These are phyloP conservation scores for Laburnicola sp. DNA, from an alignment of 2,329 filamentous ascomycete genomes.

Conservation along the genomic window DNA sequence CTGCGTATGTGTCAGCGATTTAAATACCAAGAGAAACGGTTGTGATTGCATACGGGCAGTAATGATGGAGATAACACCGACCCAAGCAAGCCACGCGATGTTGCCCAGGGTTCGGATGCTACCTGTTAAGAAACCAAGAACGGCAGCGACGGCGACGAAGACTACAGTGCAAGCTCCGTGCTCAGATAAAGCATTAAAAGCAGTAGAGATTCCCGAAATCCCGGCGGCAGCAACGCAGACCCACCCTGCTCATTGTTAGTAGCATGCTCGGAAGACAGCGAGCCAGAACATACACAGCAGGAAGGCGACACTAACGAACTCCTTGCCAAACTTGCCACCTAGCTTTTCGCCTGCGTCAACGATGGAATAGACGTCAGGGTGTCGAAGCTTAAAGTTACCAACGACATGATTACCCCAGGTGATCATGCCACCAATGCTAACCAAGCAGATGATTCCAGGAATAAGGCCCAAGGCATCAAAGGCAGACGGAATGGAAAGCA, in stretches of 20 bases:
- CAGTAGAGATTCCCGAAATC: conserved; percentile 10
- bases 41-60: neutral
- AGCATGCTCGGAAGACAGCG: conserved; percentile 43
- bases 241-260: conserved; percentile 38
- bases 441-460: conserved; percentile 52
- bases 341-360: conserved; percentile 58
- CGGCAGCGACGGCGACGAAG: conserved; percentile 19
- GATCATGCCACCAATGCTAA: conserved; percentile 46
- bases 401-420: conserved; percentile 55
- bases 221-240: conserved; percentile 18
- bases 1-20: conserved; percentile 14
- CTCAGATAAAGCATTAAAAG: conserved; percentile 55
- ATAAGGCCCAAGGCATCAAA: conserved; percentile 53
- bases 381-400: conserved; percentile 55
- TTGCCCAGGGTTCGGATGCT: conserved; percentile 11
- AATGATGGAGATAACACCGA: conserved; percentile 5
- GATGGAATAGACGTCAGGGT: conserved; percentile 60
- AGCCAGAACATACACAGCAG: conserved; percentile 39
- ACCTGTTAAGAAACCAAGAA: conserved; percentile 28
- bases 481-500: conserved; percentile 51
- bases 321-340: conserved; percentile 56
- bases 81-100: conserved; percentile 19
- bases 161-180: conserved; percentile 31
- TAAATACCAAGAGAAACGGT: neutral
- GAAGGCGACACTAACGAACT: conserved; percentile 44